Base-by-base conservation (phyloP, 2,329 filamentous ascomycete species). In the Septoria petroselini region DNA sequence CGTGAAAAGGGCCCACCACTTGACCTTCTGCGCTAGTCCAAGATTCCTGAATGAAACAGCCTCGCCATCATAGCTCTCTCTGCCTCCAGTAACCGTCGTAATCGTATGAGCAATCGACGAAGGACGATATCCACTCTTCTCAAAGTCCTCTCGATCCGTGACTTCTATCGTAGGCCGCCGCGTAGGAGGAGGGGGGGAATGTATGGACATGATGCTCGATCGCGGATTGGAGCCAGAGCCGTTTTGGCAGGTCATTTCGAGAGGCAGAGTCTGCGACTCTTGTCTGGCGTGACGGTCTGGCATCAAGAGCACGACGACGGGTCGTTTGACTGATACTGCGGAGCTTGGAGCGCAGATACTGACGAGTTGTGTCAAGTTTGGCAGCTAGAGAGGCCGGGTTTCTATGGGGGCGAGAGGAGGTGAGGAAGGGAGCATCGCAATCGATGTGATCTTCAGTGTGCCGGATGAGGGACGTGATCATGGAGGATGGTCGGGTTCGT, bases 261-360 rank as follows among this genome's bases (percentile, higher is more conserved):
- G 44, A 5, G 44, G 44, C 3, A 48, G 44, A 48, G 44, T 48
- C 31, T 48, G 44, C 9, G 44, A 48, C 34, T 48, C 44, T 7
- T 48, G 37, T 12, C 34, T 48, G 14, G 44, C 44, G 9, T 45
- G 42, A 27, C 29, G 17, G 34, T 8, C 8, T 8, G 33, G 12
- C 33, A 38, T 15, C 12, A 18, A 15, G 8, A 19, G 9, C 34
- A 12, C 17, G 34, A 3, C 4, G 17, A 9, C 34, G 4, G 14
- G 34, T 5, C 23, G 5, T 9, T 9, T 27, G 9, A 14, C 29
- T 21, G 39, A 15, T 8, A 23, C 18, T 6, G 14, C 15, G 14
- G 39, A 23, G 7, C 27, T 7, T 1, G 39, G 39, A 15, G 39
- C 39, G 12, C 39, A 41, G 39, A 23, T 18, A 15, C 18, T 41